Evolutionary conservation across 108 stramenopile species (phyloP).

Genomic region (Poteriospumella lacustris): DNA sequence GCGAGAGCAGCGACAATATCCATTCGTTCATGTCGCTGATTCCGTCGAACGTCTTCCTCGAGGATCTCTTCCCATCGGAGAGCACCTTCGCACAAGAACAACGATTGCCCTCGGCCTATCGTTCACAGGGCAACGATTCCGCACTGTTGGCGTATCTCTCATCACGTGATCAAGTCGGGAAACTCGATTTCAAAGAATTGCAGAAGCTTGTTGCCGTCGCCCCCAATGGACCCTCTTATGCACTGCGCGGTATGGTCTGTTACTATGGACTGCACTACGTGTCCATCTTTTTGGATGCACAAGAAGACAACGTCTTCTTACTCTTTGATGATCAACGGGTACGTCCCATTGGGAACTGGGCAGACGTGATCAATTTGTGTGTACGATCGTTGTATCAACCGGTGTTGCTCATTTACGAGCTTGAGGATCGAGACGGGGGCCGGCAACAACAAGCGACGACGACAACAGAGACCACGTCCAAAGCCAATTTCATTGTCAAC

Average conservation of each 20-base stretch:
- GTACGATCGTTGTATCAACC: background rate
- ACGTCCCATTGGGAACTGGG: background rate
- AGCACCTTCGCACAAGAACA: background rate
- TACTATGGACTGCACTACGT: conserved; percentile 19
- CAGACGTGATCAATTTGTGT: background rate
- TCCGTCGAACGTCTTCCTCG: background rate
- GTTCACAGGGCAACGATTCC: background rate
- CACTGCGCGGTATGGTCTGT: background rate
- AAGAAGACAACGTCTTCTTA: background rate
- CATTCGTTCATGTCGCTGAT: background rate
- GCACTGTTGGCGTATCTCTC: background rate
- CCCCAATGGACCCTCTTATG: conserved; percentile 10
- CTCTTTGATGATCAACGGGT: conserved; percentile 24
- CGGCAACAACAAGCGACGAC: no score
- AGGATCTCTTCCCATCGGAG: background rate
- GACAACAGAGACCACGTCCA: no score
- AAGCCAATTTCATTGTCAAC: no score
- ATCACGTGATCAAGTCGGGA: no score
- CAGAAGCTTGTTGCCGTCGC: no score
- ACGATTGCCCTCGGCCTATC: background rate
- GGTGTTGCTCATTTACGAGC: background rate
- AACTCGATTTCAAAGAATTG: no score
- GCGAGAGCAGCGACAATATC: background rate
- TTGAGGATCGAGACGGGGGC: no score
- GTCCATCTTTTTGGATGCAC: background rate